Conservation (phyloP, 768 basidiomycete species). For the Leccinum fibrillosum region DNA sequence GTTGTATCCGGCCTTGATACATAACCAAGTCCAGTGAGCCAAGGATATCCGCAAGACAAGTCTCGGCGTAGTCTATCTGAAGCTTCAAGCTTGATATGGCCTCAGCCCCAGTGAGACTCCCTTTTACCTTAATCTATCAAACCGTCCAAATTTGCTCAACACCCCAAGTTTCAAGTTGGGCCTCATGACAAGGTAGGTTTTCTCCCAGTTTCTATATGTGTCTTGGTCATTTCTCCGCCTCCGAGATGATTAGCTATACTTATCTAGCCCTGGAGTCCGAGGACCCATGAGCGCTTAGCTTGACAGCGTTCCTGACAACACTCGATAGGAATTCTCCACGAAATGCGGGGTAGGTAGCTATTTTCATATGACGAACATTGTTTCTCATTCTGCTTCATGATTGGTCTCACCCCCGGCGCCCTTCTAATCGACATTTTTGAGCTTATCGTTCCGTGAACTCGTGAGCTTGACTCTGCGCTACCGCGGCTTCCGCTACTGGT, state of each 20-base stretch:
- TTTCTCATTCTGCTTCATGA: neutral
- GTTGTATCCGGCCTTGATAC: neutral
- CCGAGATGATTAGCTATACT: conserved; percentile 3
- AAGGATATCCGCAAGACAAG: neutral
- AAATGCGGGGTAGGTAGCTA: conserved; percentile 1
- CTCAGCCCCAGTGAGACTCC: neutral
- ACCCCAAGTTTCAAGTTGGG: neutral
- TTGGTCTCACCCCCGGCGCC: neutral
- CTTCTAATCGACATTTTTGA: neutral
- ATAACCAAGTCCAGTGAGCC: neutral
- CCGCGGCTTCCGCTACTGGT: neutral
- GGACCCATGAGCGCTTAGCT: neutral
- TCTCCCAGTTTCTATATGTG: neutral
- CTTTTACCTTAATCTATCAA: neutral
- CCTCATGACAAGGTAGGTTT: neutral
- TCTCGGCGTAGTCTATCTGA: neutral
- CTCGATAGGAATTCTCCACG: neutral
- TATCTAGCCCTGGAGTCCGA: conserved; percentile 3
- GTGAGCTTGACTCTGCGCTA: neutral
- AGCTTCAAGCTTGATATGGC: neutral
- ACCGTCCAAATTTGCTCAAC: neutral
- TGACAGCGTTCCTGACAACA: conserved; percentile 3
- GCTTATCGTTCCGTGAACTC: neutral
- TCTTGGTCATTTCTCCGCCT: neutral
- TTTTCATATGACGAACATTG: neutral